Conservation (phyloP, 805 yeast genomes). For the Saccharomyces mikatae region DNA sequence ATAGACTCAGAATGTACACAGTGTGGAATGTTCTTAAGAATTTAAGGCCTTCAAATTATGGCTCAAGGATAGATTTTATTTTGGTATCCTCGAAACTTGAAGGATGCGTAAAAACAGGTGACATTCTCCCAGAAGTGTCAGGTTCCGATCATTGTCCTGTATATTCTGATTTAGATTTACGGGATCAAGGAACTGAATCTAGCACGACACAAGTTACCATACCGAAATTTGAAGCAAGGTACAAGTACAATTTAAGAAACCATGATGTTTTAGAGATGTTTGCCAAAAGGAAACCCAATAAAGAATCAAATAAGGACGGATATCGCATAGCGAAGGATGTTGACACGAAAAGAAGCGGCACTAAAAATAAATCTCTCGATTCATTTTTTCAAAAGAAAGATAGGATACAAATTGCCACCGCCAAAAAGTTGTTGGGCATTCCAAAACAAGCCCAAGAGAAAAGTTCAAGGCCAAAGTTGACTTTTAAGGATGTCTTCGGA, state of each 20-base stretch:
- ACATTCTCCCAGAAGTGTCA: constrained; percentile 56
- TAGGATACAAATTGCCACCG: not conserved
- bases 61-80: constrained; percentile 81
- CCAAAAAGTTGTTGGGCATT: not conserved
- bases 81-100: constrained; percentile 39
- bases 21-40: constrained; percentile 84
- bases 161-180: constrained; percentile 50
- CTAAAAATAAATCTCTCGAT: constrained; percentile 6
- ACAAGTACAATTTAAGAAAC: constrained; percentile 36
- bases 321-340: not conserved
- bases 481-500: constrained; percentile 18
- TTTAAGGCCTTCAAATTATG: constrained; percentile 73
- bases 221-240: constrained; percentile 48
- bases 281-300: constrained; percentile 6
- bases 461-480: not conserved
- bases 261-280: constrained; percentile 33
- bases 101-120: constrained; percentile 31
- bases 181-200: not conserved
- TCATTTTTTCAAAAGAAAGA: not conserved
- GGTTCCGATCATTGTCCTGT: constrained; percentile 97
- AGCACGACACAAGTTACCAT: not conserved
- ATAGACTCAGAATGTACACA: constrained; percentile 61
- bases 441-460: not conserved
- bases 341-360: constrained; percentile 1
- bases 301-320: not conserved